Evolutionary conservation across 2,329 filamentous ascomycete genomes (phyloP).

Genomic region (Cercospora citrullina): DNA sequence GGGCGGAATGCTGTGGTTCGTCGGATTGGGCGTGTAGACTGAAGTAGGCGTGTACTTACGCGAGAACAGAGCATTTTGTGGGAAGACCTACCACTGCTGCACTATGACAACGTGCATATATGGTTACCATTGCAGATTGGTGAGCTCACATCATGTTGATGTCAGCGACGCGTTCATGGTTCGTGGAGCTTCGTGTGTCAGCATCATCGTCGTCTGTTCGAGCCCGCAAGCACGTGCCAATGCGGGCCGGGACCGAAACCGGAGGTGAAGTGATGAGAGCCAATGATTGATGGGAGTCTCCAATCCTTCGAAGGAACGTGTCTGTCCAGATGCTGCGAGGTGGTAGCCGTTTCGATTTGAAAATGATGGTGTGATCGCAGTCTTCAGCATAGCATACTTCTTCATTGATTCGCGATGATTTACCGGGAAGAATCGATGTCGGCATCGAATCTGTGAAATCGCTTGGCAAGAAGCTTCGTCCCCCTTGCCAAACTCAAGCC

Average conservation of each 20-base stretch:
- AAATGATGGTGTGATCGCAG: not conserved
- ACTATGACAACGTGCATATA: slow-evolving; percentile 1
- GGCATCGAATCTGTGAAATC: not conserved
- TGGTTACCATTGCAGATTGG: not conserved
- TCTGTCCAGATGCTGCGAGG: not conserved
- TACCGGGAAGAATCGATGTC: not conserved
- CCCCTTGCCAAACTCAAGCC: slow-evolving; percentile 4
- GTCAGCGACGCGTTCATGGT: slow-evolving; percentile 12
- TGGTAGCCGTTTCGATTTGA: not conserved
- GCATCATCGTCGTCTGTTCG: slow-evolving; percentile 1
- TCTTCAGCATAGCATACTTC: not conserved
- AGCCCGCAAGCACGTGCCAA: not conserved
- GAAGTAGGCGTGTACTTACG: slow-evolving; percentile 20
- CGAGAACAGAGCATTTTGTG: slow-evolving; percentile 18
- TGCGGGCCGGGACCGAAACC: not conserved
- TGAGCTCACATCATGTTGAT: slow-evolving; percentile 14
- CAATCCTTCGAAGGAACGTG: slow-evolving; percentile 8
- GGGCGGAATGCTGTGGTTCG: slow-evolving; percentile 15
- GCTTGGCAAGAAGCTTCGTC: slow-evolving; percentile 12
- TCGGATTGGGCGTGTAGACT: not conserved
- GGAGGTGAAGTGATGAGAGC: not conserved
- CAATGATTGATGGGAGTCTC: not conserved
- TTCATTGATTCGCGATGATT: not conserved
- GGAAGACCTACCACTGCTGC: not conserved
- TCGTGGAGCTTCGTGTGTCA: not conserved